phyloP scores from a whole-genome alignment of 2,329 filamentous ascomycete species.

The Tolypocladium amazonense region DNA sequence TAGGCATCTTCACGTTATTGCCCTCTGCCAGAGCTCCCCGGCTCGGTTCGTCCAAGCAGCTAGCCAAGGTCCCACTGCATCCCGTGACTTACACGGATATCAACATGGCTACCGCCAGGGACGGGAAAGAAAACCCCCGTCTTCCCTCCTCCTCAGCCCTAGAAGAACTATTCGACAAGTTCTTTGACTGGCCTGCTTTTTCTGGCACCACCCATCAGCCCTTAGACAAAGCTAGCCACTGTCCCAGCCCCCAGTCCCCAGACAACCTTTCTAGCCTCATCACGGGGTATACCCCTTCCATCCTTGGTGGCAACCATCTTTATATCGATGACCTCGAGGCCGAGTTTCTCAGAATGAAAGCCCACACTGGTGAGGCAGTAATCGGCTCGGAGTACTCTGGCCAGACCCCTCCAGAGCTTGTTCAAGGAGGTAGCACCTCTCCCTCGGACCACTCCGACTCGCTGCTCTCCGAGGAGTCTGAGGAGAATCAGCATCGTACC shows the following conservation, averaged over 20 bases:
- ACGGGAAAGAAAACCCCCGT: slow-evolving; percentile 25
- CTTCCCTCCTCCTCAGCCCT: slow-evolving; percentile 21
- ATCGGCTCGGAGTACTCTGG: slow-evolving; percentile 24
- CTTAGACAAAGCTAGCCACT: slow-evolving; percentile 17
- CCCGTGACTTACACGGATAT: slow-evolving; percentile 30
- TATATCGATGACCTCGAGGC: slow-evolving; percentile 19
- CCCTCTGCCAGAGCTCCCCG: slow-evolving; percentile 24
- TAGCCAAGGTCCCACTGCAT: slow-evolving; percentile 30
- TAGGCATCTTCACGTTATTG: slow-evolving; percentile 29
- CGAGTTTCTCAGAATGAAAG: slow-evolving; percentile 23
- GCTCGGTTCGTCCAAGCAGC: slow-evolving; percentile 24
- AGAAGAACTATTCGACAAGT: slow-evolving; percentile 22
- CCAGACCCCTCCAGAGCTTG: slow-evolving; percentile 26
- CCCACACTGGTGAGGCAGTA: slow-evolving; percentile 20
- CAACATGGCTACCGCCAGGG: slow-evolving; percentile 26
- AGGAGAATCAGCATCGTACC: slow-evolving; percentile 18
- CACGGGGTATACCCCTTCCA: slow-evolving; percentile 20
- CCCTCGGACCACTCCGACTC: slow-evolving; percentile 29
- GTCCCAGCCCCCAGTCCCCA: slow-evolving; percentile 16
- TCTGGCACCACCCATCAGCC: slow-evolving; percentile 18
- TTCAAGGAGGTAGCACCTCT: slow-evolving; percentile 26
- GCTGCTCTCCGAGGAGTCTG: slow-evolving; percentile 17
- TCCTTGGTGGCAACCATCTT: slow-evolving; percentile 17
- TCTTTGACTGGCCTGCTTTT: slow-evolving; percentile 27
- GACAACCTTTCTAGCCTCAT: slow-evolving; percentile 21